Evolutionary conservation across 306 rosid genomes (phyloP), one percentile per base, ranked within the genome.

Genomic region (Cercis canadensis): DNA sequence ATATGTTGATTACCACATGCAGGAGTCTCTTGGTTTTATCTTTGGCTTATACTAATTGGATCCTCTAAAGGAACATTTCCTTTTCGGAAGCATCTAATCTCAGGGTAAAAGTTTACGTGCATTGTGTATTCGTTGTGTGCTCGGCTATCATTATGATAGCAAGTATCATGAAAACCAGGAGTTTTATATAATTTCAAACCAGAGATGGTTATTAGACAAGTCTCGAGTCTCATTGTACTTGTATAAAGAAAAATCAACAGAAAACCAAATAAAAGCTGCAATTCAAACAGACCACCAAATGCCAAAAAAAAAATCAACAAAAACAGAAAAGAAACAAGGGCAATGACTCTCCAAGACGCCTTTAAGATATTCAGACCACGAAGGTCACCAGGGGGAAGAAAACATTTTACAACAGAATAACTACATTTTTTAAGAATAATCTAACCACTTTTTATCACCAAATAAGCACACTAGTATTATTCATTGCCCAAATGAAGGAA

Each of bases 1-100:
- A 52, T 51, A 57, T 8, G 18, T 19, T 21, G 73, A 45, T 69
- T 65, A 41, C 52, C 10, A 46, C 46, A 21, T 15, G 62, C 58
- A 16, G 68, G 55, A 32, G 55, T 50, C 44, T 62, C 51, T 73
- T 34, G 11, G 66, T 32, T 40, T 24, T 13, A 53, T 55, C 46
- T 47, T 11, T 45, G 52, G 24, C 36, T 52, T 32, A 52, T 62
- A 17, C 63, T 56, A 52, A 45, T 73, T 47, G 52, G 39, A n/a
- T n/a, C n/a, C n/a, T n/a, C n/a, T n/a, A n/a, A n/a, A n/a, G n/a
- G n/a, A n/a, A n/a, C n/a, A n/a, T n/a, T n/a, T n/a, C 37, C 58
- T 36, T 72, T 65, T 21, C 29, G 37, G 8, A 36, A 59, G 19
- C 15, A 21, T 61, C 19, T 10, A 7, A 24, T 16, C 29, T 24